phyloP scores from a whole-genome alignment of 139 green algal species.

The Gonium pectorale region DNA sequence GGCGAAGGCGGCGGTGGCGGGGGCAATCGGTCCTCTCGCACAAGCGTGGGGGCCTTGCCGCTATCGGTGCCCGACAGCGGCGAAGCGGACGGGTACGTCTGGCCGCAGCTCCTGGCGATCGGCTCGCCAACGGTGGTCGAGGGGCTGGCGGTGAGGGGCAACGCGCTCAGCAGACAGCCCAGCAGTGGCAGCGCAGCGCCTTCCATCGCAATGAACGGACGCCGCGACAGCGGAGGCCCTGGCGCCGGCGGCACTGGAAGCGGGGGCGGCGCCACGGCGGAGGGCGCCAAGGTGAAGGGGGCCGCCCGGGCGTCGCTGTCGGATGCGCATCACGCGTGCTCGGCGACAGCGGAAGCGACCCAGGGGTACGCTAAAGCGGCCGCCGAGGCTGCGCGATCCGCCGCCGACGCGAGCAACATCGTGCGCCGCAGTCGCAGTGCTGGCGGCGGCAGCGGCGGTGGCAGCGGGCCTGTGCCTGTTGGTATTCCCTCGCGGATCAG shows the following conservation, averaged over 20 bases:
- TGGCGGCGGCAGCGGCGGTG: too few species aligned
- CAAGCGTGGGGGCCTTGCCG: neutral
- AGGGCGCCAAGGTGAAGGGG: too few species aligned
- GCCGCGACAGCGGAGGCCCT: neutral
- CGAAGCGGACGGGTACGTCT: neutral
- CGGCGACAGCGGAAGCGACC: too few species aligned
- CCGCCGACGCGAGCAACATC: too few species aligned
- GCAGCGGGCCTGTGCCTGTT: too few species aligned
- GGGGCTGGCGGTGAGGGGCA: neutral
- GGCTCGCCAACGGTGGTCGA: conserved; percentile 33
- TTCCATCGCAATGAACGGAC: neutral
- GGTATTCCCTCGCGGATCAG: too few species aligned
- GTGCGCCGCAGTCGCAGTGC: too few species aligned
- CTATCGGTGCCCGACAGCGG: neutral
- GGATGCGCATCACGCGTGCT: too few species aligned
- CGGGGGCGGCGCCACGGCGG: neutral
- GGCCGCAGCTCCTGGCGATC: conserved; percentile 37
- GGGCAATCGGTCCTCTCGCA: neutral
- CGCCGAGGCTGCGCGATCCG: too few species aligned
- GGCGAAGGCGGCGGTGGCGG: neutral
- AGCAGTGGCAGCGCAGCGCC: neutral
- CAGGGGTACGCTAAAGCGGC: too few species aligned
- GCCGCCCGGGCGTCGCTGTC: too few species aligned
- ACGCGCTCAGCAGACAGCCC: neutral
- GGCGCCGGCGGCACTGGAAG: neutral